Conservation (phyloP, 306 rosid species). For the Quercus parvula region DNA sequence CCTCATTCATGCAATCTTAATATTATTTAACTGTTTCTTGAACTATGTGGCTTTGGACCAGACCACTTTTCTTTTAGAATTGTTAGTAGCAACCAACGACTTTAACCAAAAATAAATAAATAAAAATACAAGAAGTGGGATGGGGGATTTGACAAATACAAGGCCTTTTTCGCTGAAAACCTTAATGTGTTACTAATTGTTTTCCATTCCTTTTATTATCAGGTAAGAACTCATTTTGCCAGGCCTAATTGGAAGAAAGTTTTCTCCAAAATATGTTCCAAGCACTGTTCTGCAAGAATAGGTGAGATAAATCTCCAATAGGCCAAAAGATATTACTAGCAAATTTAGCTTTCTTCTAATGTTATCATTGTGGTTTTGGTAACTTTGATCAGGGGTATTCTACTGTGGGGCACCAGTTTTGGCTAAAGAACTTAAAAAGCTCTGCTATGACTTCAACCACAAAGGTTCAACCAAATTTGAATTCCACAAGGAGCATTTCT, state of each 20-base stretch:
- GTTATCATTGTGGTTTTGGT: constrained; percentile 22
- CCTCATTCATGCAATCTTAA: constrained; percentile 7
- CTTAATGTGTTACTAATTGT: background rate
- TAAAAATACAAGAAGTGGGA: no score
- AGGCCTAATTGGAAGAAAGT: constrained; percentile 99
- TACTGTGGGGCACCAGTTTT: constrained; percentile 96
- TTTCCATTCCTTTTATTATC: constrained; percentile 3
- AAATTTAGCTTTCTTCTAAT: constrained; percentile 1
- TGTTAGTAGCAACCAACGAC: no score
- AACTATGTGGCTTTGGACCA: no score
- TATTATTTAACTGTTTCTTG: no score
- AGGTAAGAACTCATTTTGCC: constrained; percentile 99
- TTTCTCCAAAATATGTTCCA: constrained; percentile 80
- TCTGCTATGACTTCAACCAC: constrained; percentile 92
- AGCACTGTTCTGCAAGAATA: constrained; percentile 84
- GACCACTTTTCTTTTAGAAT: no score
- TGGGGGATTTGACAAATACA: no score
- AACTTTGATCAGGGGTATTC: constrained; percentile 69
- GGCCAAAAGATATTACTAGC: background rate
- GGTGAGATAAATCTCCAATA: constrained; percentile 46
- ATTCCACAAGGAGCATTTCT: constrained; percentile 97
- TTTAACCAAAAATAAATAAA: no score
- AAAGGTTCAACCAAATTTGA: constrained; percentile 96
- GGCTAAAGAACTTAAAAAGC: constrained; percentile 90
- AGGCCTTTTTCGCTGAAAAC: background rate